Percentiles rank a stretch among this genome's conserved stretches.
phyloP scores from a whole-genome alignment of 1,139 yeast species.

The Lodderomyces theae region DNA sequence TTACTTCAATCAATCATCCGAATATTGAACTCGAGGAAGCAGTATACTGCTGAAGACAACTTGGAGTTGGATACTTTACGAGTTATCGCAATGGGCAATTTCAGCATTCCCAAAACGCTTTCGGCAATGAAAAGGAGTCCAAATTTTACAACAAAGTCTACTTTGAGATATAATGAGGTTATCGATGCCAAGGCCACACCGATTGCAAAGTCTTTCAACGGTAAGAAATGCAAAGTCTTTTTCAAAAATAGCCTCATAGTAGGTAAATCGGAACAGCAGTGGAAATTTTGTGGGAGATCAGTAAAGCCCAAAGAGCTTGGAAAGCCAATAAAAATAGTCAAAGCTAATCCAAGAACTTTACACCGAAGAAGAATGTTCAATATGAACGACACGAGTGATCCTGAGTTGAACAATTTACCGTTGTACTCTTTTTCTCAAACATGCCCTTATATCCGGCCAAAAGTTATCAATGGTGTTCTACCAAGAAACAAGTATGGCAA shows the following conservation, averaged over 20 bases:
- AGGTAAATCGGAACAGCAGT: slow-evolving; percentile 38
- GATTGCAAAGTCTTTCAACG: slow-evolving; percentile 18
- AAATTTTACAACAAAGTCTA: slow-evolving; percentile 26
- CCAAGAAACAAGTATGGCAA: slow-evolving; percentile 37
- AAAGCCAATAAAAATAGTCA: slow-evolving; percentile 22
- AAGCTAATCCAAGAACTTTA: slow-evolving; percentile 26
- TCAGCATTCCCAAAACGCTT: slow-evolving; percentile 25
- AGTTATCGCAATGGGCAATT: slow-evolving; percentile 25
- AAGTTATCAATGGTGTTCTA: slow-evolving; percentile 17
- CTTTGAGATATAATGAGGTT: slow-evolving; percentile 32
- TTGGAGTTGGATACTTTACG: slow-evolving; percentile 25
- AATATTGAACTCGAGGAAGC: slow-evolving; percentile 17
- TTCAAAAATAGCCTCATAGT: slow-evolving; percentile 24
- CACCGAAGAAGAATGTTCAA: slow-evolving; percentile 21
- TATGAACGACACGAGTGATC: slow-evolving; percentile 19
- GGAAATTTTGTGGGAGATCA: slow-evolving; percentile 41
- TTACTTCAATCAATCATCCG: slow-evolving; percentile 27
- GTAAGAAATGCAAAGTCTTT: slow-evolving; percentile 19
- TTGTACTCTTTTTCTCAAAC: slow-evolving; percentile 34
- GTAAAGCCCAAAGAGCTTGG: slow-evolving; percentile 20
- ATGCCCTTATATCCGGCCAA: slow-evolving; percentile 23
- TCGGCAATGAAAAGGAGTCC: slow-evolving; percentile 33
- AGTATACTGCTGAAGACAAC: slow-evolving; percentile 9
- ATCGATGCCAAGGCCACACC: slow-evolving; percentile 18
- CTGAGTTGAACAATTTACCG: slow-evolving; percentile 22